These are phyloP conservation scores for Durio zibethinus DNA, from an alignment of 345 rosid species.

Conservation along the genomic window DNA sequence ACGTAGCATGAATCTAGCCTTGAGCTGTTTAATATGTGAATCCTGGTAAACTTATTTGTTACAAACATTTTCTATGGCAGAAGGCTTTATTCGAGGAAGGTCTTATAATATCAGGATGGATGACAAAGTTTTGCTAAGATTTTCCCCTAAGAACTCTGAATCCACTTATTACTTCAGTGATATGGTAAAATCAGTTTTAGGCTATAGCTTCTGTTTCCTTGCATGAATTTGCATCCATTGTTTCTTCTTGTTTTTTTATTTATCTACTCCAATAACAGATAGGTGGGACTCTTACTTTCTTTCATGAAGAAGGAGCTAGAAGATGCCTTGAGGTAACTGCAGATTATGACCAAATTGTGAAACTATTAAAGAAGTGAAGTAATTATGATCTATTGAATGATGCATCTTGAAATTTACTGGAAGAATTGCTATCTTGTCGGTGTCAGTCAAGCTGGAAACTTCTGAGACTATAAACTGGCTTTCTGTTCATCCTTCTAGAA, in stretches of 20 bases:
- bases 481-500: constrained; percentile 82
- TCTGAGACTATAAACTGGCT: constrained; percentile 68
- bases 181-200: constrained; percentile 45
- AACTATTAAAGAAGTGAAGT: neutral
- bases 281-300: constrained; percentile 94
- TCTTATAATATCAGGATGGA: constrained; percentile 98
- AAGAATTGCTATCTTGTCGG: constrained; percentile 37
- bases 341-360: neutral
- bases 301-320: constrained; percentile 79
- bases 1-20: constrained; percentile 18
- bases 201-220: constrained; percentile 4
- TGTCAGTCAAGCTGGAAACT: constrained; percentile 78
- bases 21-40: constrained; percentile 18
- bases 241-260: constrained; percentile 16
- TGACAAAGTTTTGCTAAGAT: constrained; percentile 80
- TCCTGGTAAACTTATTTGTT: constrained; percentile 38
- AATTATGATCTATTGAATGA: constrained; percentile 1
- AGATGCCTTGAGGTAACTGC: constrained; percentile 90
- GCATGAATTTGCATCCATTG: neutral
- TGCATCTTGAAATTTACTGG: constrained; percentile 23
- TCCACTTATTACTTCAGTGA: constrained; percentile 95
- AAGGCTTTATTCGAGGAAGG: constrained; percentile 90
- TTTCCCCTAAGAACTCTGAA: constrained; percentile 87
- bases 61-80: constrained; percentile 72
- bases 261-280: constrained; percentile 48